A percentile compares a stretch with the other conserved stretches of the same genome.
These are phyloP conservation scores for Hypoxylon lenormandii DNA, from an alignment of 495 filamentous ascomycete species.

Conservation along the genomic window DNA sequence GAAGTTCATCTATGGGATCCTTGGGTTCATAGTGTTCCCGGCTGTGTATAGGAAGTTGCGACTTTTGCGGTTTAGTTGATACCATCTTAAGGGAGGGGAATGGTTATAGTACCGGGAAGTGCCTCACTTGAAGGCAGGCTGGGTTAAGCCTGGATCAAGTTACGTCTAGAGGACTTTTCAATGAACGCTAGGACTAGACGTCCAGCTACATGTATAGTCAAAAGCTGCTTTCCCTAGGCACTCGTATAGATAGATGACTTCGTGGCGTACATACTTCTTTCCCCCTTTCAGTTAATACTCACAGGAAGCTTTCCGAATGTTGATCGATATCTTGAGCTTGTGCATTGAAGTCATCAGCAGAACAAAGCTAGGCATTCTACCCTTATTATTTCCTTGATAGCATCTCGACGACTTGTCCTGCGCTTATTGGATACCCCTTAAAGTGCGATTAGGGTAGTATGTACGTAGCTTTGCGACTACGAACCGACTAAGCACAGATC, in stretches of 20 bases:
- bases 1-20: not conserved
- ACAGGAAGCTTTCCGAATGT: too few species aligned
- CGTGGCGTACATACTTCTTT: too few species aligned
- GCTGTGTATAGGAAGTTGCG: not conserved
- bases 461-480: not conserved
- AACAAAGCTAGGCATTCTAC: constrained; percentile 10
- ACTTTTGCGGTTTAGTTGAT: not conserved
- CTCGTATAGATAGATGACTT: too few species aligned
- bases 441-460: constrained; percentile 8
- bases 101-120: not conserved
- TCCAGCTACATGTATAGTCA: too few species aligned
- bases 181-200: too few species aligned
- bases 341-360: not conserved
- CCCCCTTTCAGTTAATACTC: too few species aligned
- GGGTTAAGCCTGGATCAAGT: too few species aligned
- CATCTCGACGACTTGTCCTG: constrained; percentile 18
- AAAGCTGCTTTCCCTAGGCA: too few species aligned
- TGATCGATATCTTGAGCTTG: too few species aligned
- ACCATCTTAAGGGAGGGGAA: not conserved
- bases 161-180: too few species aligned
- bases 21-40: not conserved
- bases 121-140: not conserved
- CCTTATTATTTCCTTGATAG: constrained; percentile 7
- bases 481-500: not conserved
- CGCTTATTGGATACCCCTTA: constrained; percentile 31